phyloP scores from a whole-genome alignment of 768 basidiomycete species.

The Tylopilus balloui region DNA sequence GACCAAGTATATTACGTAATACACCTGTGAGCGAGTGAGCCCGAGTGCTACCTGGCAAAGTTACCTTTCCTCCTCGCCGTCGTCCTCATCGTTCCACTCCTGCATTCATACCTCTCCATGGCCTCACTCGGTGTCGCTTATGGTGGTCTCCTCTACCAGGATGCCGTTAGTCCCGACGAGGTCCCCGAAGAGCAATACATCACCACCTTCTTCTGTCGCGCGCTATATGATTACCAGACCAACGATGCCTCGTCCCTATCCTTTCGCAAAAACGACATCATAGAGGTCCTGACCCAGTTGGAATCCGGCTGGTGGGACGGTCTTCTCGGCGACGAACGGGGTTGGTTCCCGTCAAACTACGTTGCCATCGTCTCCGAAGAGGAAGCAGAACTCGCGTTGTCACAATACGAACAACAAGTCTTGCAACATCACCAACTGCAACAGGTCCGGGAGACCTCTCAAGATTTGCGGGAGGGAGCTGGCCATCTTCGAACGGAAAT shows the following conservation, averaged over 20 bases:
- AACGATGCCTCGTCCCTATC: constrained; percentile 85
- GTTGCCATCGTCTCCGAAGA: constrained; percentile 74
- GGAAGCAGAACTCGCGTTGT: constrained; percentile 67
- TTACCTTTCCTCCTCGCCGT: constrained; percentile 6
- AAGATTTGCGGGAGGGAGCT: constrained; percentile 13
- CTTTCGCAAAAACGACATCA: constrained; percentile 82
- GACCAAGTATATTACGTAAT: constrained; percentile 24
- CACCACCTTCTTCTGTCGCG: constrained; percentile 80
- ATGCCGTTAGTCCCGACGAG: constrained; percentile 25
- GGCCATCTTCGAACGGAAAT: constrained; percentile 11
- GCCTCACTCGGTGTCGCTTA: constrained; percentile 25
- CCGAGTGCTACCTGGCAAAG: constrained; percentile 17
- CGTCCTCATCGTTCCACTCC: constrained; percentile 7
- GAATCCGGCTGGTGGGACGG: constrained; percentile 99
- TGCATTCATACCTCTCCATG: constrained; percentile 17
- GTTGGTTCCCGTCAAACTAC: constrained; percentile 98
- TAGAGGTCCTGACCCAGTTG: constrained; percentile 88
- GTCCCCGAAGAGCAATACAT: constrained; percentile 54
- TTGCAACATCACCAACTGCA: constrained; percentile 11
- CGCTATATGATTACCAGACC: constrained; percentile 88
- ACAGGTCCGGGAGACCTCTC: constrained; percentile 12
- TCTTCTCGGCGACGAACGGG: constrained; percentile 79
- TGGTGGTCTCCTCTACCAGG: constrained; percentile 16
- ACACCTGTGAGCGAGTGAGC: constrained; percentile 5
- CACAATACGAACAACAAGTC: constrained; percentile 23